Evolutionary conservation across 805 yeast genomes (phyloP), one percentile per base, ranked within the genome.

Genomic region (Wickerhamomyces hampshirensis): DNA sequence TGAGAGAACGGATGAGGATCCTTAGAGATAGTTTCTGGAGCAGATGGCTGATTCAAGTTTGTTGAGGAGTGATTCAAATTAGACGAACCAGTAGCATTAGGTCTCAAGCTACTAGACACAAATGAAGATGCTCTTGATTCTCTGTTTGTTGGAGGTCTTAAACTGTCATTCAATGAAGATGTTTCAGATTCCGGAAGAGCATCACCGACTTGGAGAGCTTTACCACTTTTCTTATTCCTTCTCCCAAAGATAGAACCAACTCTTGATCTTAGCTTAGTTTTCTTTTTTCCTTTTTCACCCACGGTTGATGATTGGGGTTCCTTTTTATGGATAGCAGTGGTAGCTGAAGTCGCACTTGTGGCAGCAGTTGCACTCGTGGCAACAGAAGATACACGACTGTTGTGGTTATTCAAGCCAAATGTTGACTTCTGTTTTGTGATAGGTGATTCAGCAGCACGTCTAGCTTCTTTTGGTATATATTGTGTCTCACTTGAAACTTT

Each of bases 191-290:
- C 58, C 14, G 53, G 45, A 4, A 50, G 7, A 10, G 47, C 17
- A 2, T 41, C 43, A 18, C 26, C 46, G 29, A 43, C 18, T 21
- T 39, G 30, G 13, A 52, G 21, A 16, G 39, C 46, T 31, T 51
- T 60, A 26, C 53, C 60, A 17, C 60, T 58, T 31, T 65, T 63
- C 43, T 68, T 66, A 50, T 75, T 77, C 56, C 75, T 80, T 45
- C 77, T 73, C 30, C 83, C 80, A 50, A 84, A 77, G 43, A 84
- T 73, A 1, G 93, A 80, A 8, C 94, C 94, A 38, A 84, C 81
- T 51, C 66, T 77, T 5, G 88, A 81, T 58, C 75, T 76, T 49
- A 84, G 58, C 31, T 68, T 70, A 31, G 58, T 58, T 34, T 58
- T 50, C 14, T 59, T 42, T 39, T 60, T 60, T 34, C 56, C 58